Evolutionary conservation across 495 filamentous ascomycete species (phyloP).

Genomic region (Symbiotaphrina buchneri): DNA sequence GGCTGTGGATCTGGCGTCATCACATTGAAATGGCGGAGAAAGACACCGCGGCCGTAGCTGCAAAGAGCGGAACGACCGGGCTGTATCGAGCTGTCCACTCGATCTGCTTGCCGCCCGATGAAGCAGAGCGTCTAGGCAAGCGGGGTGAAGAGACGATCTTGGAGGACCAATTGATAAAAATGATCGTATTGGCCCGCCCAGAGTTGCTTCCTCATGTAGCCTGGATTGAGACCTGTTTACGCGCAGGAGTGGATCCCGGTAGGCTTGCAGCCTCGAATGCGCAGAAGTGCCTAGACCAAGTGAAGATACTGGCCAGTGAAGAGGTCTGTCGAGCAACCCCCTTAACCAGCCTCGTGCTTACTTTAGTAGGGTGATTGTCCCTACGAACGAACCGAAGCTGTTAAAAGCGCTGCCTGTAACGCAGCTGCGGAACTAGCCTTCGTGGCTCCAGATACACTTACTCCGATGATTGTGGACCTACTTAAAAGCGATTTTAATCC

Average conservation of each 20-base stretch:
- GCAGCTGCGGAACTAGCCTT: conserved; percentile 83
- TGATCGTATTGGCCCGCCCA: conserved; percentile 57
- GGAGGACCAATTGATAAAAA: conserved; percentile 40
- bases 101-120: conserved; percentile 33
- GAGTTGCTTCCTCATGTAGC: conserved; percentile 52
- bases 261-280: conserved; percentile 32
- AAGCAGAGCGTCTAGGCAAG: conserved; percentile 14
- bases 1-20: conserved; percentile 66
- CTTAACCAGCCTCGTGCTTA: neutral
- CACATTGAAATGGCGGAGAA: conserved; percentile 42
- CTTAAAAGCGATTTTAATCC: conserved; percentile 48
- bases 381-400: neutral
- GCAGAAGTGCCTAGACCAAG: conserved; percentile 24
- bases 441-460: conserved; percentile 66
- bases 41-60: conserved; percentile 45
- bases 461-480: conserved; percentile 48
- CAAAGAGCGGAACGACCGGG: conserved; percentile 38
- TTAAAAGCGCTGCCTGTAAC: conserved; percentile 38
- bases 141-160: conserved; percentile 18
- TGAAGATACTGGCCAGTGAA: conserved; percentile 5
- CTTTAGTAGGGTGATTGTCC: neutral
- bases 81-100: conserved; percentile 43
- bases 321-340: too few species aligned
- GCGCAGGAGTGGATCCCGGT: conserved; percentile 61
- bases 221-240: conserved; percentile 78